Evolutionary conservation across 2,329 filamentous ascomycete species (phyloP).

Genomic region (Hypoxylon sp.): DNA sequence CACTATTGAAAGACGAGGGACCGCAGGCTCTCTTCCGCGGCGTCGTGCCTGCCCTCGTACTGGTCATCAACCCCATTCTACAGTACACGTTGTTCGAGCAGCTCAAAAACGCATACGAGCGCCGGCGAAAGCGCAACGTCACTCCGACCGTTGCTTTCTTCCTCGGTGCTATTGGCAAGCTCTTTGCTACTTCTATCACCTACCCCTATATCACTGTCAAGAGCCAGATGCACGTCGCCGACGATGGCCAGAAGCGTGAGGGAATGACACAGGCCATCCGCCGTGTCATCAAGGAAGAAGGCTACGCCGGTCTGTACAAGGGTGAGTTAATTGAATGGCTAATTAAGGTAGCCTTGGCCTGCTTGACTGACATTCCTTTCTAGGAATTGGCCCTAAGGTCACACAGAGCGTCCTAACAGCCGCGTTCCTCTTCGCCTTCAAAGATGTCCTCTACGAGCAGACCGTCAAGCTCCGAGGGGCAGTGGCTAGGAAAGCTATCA

Average conservation of each 20-base stretch:
- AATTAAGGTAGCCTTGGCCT: conserved; percentile 28
- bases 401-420: conserved; percentile 97
- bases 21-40: conserved; percentile 89
- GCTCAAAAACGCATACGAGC: conserved; percentile 92
- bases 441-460: conserved; percentile 93
- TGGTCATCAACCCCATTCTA: conserved; percentile 98
- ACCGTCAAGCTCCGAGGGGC: conserved; percentile 75
- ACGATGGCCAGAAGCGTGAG: conserved; percentile 81
- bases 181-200: conserved; percentile 92
- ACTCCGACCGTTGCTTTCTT: conserved; percentile 91
- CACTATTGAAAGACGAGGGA: conserved; percentile 87
- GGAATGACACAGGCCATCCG: conserved; percentile 83
- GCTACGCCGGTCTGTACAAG: conserved; percentile 93
- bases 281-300: conserved; percentile 88
- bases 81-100: conserved; percentile 99
- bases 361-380: conserved; percentile 28
- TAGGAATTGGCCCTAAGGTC: conserved; percentile 95
- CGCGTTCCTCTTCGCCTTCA: conserved; percentile 97
- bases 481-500: conserved; percentile 57
- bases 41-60: conserved; percentile 90
- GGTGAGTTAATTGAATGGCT: conserved; percentile 68
- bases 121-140: conserved; percentile 70
- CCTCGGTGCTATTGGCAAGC: conserved; percentile 92
- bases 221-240: conserved; percentile 95
- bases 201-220: conserved; percentile 99